A percentile compares a stretch with the other conserved stretches of the same genome.
These are phyloP conservation scores for Tetrapyrgos nigripes DNA, from an alignment of 1,284 basidiomycete species.

Conservation along the genomic window DNA sequence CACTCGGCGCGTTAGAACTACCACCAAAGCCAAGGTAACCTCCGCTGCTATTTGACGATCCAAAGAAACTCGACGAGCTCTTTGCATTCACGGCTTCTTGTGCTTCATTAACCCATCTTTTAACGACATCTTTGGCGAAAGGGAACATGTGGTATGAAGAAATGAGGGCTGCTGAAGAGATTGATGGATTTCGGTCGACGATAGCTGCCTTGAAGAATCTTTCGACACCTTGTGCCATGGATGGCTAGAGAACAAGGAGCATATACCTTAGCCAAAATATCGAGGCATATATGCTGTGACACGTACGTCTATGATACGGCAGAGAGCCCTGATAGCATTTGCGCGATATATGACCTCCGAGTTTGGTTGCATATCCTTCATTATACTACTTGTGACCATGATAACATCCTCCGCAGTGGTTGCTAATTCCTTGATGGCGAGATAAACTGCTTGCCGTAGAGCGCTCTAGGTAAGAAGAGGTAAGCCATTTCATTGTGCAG, in stretches of 20 bases:
- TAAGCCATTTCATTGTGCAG: conserved; percentile 2
- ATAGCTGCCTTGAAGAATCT: conserved; percentile 99
- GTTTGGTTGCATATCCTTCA: conserved; percentile 99
- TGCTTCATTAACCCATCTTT: conserved; percentile 98
- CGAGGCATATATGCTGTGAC: conserved; percentile 29
- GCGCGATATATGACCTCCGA: conserved; percentile 98
- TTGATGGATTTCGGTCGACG: conserved; percentile 95
- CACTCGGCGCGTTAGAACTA: conserved; percentile 53
- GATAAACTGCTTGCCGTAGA: conserved; percentile 96
- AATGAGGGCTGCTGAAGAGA: conserved; percentile 95
- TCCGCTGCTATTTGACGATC: conserved; percentile 50
- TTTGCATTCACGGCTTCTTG: conserved; percentile 97
- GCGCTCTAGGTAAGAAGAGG: conserved; percentile 67
- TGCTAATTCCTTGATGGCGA: conserved; percentile 98
- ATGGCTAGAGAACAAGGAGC: conserved; percentile 68
- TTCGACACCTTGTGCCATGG: conserved; percentile 98
- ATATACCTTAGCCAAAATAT: conserved; percentile 15
- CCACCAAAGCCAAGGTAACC: conserved; percentile 78
- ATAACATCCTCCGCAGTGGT: conserved; percentile 98
- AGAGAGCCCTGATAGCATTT: conserved; percentile 96
- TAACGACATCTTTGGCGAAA: conserved; percentile 92
- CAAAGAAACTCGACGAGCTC: conserved; percentile 74
- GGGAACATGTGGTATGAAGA: conserved; percentile 98
- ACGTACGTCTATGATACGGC: conserved; percentile 96
- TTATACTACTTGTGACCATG: conserved; percentile 99